Evolutionary conservation across 192 early-diverging fungal species (phyloP).

Genomic region (Spinellus fusiger): DNA sequence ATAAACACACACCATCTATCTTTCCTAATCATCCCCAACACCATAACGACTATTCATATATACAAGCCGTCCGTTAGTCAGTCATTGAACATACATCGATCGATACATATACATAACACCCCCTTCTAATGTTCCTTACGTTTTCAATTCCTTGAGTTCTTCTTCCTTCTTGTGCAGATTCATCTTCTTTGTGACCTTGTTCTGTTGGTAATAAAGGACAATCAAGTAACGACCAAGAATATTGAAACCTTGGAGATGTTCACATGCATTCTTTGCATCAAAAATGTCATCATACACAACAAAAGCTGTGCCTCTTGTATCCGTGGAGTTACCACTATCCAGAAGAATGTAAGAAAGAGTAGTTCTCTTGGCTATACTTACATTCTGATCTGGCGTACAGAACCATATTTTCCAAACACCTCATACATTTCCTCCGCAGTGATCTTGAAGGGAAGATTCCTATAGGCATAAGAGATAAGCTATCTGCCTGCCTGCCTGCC

Average conservation of each 20-base stretch:
- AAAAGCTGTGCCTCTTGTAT: constrained; percentile 93
- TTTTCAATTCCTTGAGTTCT: constrained; percentile 62
- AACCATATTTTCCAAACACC: constrained; percentile 95
- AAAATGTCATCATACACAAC: constrained; percentile 98
- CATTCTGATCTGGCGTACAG: constrained; percentile 88
- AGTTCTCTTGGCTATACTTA: constrained; percentile 13
- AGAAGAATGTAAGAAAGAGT: not conserved
- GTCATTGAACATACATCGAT: not conserved
- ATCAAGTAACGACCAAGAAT: constrained; percentile 93
- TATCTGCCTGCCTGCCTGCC: not conserved
- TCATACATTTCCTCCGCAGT: constrained; percentile 96
- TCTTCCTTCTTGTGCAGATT: constrained; percentile 77
- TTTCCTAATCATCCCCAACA: constrained; percentile 11
- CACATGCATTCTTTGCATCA: constrained; percentile 95
- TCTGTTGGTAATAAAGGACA: constrained; percentile 84
- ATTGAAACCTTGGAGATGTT: constrained; percentile 95
- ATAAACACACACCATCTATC: not conserved
- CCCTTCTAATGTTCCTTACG: constrained; percentile 36
- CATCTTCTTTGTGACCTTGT: constrained; percentile 72
- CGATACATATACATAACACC: not conserved
- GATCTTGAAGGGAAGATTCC: constrained; percentile 95
- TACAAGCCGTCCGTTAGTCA: too few relatives aligned
- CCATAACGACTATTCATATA: constrained; percentile 15
- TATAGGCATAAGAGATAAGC: constrained; percentile 9
- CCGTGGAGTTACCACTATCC: constrained; percentile 63